Conservation (phyloP, 768 basidiomycete genomes). For the Lyophyllum shimeji region DNA sequence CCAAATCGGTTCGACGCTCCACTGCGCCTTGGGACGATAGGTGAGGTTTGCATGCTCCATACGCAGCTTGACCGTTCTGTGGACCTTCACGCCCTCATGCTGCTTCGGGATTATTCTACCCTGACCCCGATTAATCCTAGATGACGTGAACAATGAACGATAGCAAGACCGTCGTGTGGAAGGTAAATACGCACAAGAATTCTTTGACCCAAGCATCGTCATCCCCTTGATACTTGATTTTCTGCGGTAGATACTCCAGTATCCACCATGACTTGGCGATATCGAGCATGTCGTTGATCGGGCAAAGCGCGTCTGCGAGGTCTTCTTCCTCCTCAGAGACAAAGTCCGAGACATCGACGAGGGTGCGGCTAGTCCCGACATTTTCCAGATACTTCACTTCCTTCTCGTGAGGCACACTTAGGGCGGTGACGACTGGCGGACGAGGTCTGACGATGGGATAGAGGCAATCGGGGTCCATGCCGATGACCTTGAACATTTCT, state of each 20-base stretch:
- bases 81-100: slow-evolving; percentile 35
- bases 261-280: slow-evolving; percentile 59
- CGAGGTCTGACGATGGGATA: slow-evolving; percentile 40
- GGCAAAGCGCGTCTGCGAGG: slow-evolving; percentile 49
- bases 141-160: background rate
- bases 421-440: slow-evolving; percentile 37
- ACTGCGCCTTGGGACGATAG: slow-evolving; percentile 41
- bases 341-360: slow-evolving; percentile 30
- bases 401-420: slow-evolving; percentile 20
- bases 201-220: slow-evolving; percentile 39
- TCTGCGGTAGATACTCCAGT: slow-evolving; percentile 51
- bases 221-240: slow-evolving; percentile 38
- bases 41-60: slow-evolving; percentile 35
- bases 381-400: slow-evolving; percentile 16
- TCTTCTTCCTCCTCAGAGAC: slow-evolving; percentile 62
- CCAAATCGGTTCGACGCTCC: slow-evolving; percentile 37
- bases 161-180: background rate
- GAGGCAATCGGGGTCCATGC: slow-evolving; percentile 45
- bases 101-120: slow-evolving; percentile 44
- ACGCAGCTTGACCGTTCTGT: slow-evolving; percentile 45
- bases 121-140: slow-evolving; percentile 41
- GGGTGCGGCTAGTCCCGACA: slow-evolving; percentile 20
- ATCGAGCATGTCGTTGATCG: slow-evolving; percentile 58
- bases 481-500: slow-evolving; percentile 42
- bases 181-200: slow-evolving; percentile 29